phyloP scores from a whole-genome alignment of 208 protist species.

The Trypanosoma platydactyli region DNA sequence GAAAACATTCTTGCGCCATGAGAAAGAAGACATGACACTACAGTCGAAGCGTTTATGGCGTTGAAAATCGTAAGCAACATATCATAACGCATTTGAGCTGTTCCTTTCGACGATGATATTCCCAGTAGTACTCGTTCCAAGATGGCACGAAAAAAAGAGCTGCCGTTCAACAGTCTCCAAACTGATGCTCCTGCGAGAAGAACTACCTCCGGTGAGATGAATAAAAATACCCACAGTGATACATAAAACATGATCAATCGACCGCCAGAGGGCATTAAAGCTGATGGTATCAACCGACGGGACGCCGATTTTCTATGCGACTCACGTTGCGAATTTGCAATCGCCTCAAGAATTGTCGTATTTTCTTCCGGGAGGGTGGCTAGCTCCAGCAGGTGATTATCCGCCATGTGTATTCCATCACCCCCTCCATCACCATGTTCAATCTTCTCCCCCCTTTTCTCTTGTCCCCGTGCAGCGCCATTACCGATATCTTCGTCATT shows the following conservation, averaged over 20 bases:
- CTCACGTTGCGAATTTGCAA: not conserved
- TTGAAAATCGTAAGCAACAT: slow-evolving; percentile 19
- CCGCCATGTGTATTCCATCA: no score
- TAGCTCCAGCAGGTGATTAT: slow-evolving; percentile 4
- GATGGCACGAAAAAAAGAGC: not conserved
- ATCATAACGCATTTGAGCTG: slow-evolving; percentile 2
- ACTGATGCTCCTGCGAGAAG: not conserved
- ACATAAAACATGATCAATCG: slow-evolving; percentile 19
- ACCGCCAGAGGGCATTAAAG: not conserved
- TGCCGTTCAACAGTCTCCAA: slow-evolving; percentile 11
- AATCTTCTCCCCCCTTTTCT: not conserved
- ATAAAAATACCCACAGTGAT: slow-evolving; percentile 3
- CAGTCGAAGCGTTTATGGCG: slow-evolving; percentile 14
- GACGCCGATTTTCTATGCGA: not conserved
- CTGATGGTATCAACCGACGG: not conserved
- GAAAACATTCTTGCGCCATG: slow-evolving; percentile 7
- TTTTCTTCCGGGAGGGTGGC: slow-evolving; percentile 25
- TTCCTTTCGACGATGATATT: slow-evolving; percentile 1
- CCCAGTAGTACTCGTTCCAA: slow-evolving; percentile 8
- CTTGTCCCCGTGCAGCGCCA: not conserved
- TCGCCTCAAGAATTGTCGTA: slow-evolving; percentile 18
- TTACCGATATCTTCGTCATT: not conserved
- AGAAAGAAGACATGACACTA: slow-evolving; percentile 3
- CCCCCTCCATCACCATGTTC: slow-evolving; percentile 2
- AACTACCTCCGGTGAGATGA: slow-evolving; percentile 11